Percentiles rank a stretch among this genome's conserved stretches.
Conservation (phyloP, 768 basidiomycete species). For the Lentinula aciculospora region DNA sequence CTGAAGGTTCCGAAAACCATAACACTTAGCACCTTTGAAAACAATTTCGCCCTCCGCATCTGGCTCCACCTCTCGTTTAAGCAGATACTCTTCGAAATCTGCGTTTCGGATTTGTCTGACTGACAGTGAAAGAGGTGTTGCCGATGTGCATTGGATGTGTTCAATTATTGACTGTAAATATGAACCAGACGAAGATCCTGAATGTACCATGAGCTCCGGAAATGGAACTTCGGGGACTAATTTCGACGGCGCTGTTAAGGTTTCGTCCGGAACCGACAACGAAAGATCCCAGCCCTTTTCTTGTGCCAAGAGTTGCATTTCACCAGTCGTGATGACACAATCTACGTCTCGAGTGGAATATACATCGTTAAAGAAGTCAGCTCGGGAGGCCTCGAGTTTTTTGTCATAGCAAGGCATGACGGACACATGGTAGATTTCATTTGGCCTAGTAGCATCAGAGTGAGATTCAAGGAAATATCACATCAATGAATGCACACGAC, state of each 20-base stretch:
- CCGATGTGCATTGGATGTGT: slow-evolving; percentile 37
- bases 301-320: slow-evolving; percentile 78
- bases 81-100: slow-evolving; percentile 73
- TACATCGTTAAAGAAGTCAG: slow-evolving; percentile 82
- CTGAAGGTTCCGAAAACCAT: slow-evolving; percentile 95
- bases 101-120: slow-evolving; percentile 60
- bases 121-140: slow-evolving; percentile 41
- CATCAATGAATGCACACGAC: slow-evolving; percentile 21
- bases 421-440: slow-evolving; percentile 90
- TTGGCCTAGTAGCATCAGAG: slow-evolving; percentile 45
- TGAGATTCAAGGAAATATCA: not conserved
- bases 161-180: slow-evolving; percentile 80
- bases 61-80: slow-evolving; percentile 28
- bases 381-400: slow-evolving; percentile 94
- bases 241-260: slow-evolving; percentile 18
- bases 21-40: slow-evolving; percentile 93
- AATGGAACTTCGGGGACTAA: slow-evolving; percentile 24
- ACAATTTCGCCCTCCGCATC: slow-evolving; percentile 50
- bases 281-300: slow-evolving; percentile 80
- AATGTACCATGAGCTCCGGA: slow-evolving; percentile 73
- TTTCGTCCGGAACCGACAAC: slow-evolving; percentile 46
- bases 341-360: slow-evolving; percentile 91
- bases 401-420: slow-evolving; percentile 99
- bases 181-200: slow-evolving; percentile 88
- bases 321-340: slow-evolving; percentile 96